Evolutionary conservation across 2,329 filamentous ascomycete genomes (phyloP), one percentile per base, ranked within the genome.

Genomic region (Zymoseptoria ardabiliae): DNA sequence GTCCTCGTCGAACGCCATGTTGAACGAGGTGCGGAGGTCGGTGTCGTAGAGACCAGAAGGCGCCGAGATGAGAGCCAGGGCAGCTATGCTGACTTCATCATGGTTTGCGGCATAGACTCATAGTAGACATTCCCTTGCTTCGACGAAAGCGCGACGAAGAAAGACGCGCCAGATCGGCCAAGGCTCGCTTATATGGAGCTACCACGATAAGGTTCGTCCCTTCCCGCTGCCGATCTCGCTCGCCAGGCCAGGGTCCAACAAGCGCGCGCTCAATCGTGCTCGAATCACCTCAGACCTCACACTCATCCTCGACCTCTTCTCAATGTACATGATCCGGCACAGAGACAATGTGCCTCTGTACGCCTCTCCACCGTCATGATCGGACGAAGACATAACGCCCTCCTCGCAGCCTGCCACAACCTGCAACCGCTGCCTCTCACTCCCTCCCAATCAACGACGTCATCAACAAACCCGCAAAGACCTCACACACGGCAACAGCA

Each of bases 381-480:
- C 63, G 67, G 70, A 64, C 76, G 70, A 62, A 73, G 72, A 57
- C 67, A 70, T 60, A 66, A 65, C 58, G 56, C 70, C 56, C 64
- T 74, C 28, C 55, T 71, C 65, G 66, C 65, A 53, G 68, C 70
- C 54, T 71, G 65, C 64, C 68, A 61, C 64, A 60, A 58, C 60
- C 48, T 73, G 23, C 62, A 66, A 23, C 59, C 57, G 28, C 67
- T 65, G 64, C 61, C 67, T 56, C 61, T 65, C 45, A 58, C 65
- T 49, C 48, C 59, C 21, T 55, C 67, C 23, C 65, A 63, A 54
- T 72, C 73, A 57, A 69, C 69, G 68, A 72, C 74, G 74, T 78
- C 76, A 78, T 78, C 73, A 70, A 70, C 65, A 61, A 70, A 68
- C 65, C 62, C 61, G 53, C 72, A 68, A 63, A 69, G 69, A 64